Evolutionary conservation across 1,139 yeast species (phyloP).

Genomic region (Spencermartinsiella ligniputridi): DNA sequence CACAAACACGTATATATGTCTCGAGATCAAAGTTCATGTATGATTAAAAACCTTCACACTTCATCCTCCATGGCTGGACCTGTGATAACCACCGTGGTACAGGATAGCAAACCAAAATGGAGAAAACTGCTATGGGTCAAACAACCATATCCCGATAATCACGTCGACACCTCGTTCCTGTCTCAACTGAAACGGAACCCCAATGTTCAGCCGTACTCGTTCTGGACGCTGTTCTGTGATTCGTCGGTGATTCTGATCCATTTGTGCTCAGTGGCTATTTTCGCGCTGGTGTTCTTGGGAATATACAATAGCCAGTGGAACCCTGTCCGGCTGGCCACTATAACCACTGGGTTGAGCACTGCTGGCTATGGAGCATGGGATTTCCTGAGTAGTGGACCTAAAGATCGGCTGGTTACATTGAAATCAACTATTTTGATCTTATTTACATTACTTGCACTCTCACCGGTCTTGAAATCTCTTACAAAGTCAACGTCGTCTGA

Average conservation of each 20-base stretch:
- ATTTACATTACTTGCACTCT: slow-evolving; percentile 66
- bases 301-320: slow-evolving; percentile 32
- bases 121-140: slow-evolving; percentile 79
- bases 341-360: slow-evolving; percentile 33
- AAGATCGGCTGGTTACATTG: slow-evolving; percentile 30
- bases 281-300: slow-evolving; percentile 59
- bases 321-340: slow-evolving; percentile 32
- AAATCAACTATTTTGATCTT: slow-evolving; percentile 68
- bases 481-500: slow-evolving; percentile 89
- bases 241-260: slow-evolving; percentile 66
- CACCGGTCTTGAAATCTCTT: slow-evolving; percentile 85
- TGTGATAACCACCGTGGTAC: no score
- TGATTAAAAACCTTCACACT: no score
- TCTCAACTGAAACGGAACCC: slow-evolving; percentile 75
- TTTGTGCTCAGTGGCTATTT: slow-evolving; percentile 55
- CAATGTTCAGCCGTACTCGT: slow-evolving; percentile 66
- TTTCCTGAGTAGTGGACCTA: slow-evolving; percentile 7
- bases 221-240: slow-evolving; percentile 59
- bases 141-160: slow-evolving; percentile 89
- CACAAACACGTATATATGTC: no score
- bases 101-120: slow-evolving; percentile 50
- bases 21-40: no score
- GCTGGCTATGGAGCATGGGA: slow-evolving; percentile 38
- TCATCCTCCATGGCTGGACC: no score
- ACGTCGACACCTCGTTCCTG: slow-evolving; percentile 75